Base-by-base conservation (phyloP, 495 filamentous ascomycete species). In the Trichoderma virens region DNA sequence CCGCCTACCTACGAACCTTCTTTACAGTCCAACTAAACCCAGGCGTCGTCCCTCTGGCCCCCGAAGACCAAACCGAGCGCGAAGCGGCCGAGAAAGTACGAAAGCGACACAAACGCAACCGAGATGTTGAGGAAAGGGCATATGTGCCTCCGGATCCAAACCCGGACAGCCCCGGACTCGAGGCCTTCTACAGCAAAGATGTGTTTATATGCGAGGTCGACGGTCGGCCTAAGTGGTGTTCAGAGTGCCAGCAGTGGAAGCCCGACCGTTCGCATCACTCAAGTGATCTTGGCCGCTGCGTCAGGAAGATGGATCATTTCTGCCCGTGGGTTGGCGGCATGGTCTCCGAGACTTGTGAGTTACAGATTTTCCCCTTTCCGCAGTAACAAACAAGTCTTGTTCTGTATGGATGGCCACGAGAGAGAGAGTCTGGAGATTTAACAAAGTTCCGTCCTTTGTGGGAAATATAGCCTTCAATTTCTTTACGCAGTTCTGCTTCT, bases 291-390 rank as follows among this genome's bases (percentile, higher is more conserved):
- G 85, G 85, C 56, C 80, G 92, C 35, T 97, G 93, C 74, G 87
- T 93, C 32, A 77, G 79, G 34, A 93, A 91, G 68, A 93, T 96
- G 89, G 93, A 97, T 68, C 93, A 97, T 72, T 96, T 90, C 69
- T 97, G 93, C 73, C 93, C 93, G 0, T 97, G 93, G 91, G 92
- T 95, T 61, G 93, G 93, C 27, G 93, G 93, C 20, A 86, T 95
- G 62, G 86, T 97, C 11, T 89, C 86, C 0, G 93, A 96, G 70
- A 92, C 77, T 0, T 82, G 80, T 82, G 63, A 68, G 79, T 72
- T 28, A 34, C 30, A 28, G 25, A 3, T 5, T 28, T 9, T 28
- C 23, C 51, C 25, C 23, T 30, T 27, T 28, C 25, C 18, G 34
- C 31, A 41, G 39, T 5, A 28, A 16, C 25, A 18, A 28, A 18